Conservation (phyloP, 768 basidiomycete genomes). For the Trichaptum fuscoviolaceum region DNA sequence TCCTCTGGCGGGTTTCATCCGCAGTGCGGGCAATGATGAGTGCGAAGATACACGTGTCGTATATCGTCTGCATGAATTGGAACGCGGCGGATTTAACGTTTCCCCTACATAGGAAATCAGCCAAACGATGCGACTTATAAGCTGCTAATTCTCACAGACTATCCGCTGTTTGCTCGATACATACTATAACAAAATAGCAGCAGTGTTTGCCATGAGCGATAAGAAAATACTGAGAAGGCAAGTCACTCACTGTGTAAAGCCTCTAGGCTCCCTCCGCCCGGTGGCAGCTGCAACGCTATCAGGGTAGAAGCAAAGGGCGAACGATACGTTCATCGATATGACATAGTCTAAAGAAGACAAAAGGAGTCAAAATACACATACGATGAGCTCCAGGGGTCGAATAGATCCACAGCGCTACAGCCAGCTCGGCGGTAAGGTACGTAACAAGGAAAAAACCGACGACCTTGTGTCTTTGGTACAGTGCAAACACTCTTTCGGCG, state of each 20-base stretch:
- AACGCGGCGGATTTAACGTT: slow-evolving; percentile 1
- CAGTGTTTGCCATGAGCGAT: too few species aligned
- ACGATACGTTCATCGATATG: not conserved
- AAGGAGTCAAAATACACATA: not conserved
- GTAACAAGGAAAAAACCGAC: slow-evolving; percentile 1
- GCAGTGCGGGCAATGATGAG: slow-evolving; percentile 1
- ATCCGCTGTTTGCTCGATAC: slow-evolving; percentile 1
- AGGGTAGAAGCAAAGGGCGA: not conserved
- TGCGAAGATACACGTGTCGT: not conserved
- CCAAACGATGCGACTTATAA: not conserved
- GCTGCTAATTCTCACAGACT: not conserved
- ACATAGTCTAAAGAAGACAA: too few species aligned
- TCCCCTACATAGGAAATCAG: not conserved
- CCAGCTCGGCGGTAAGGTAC: not conserved
- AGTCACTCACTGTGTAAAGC: not conserved
- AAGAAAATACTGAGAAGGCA: not conserved
- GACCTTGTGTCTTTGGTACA: slow-evolving; percentile 2
- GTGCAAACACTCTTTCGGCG: not conserved
- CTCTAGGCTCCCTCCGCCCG: not conserved
- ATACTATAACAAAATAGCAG: not conserved
- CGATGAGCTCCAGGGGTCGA: not conserved
- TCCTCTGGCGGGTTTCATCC: not conserved
- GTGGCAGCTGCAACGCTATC: not conserved
- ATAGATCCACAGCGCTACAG: not conserved
- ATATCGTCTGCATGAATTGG: slow-evolving; percentile 1